Evolutionary conservation across 148 eudicot species (phyloP).

Genomic region (Rhododendron simsii): DNA sequence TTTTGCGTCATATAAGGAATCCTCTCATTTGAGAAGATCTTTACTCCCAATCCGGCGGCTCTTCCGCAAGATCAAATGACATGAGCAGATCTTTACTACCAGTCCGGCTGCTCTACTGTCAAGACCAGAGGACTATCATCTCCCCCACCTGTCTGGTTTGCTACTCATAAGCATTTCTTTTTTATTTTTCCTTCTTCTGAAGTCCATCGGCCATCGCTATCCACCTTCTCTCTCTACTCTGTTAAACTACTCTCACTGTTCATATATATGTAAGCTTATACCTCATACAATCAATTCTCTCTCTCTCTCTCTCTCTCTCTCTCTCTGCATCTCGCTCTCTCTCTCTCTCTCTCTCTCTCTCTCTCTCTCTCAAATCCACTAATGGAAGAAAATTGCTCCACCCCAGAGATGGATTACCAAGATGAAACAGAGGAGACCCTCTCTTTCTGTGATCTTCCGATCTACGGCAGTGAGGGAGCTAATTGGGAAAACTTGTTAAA

Average conservation of each 20-base stretch:
- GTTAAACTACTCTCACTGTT: background rate
- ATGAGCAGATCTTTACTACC: background rate
- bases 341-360: background rate
- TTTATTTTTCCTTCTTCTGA: background rate
- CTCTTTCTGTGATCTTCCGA: conserved; percentile 26
- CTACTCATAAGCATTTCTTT: background rate
- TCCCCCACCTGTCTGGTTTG: background rate
- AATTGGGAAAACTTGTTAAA: background rate
- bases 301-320: background rate
- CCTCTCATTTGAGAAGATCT: background rate
- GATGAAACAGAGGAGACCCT: conserved; percentile 21
- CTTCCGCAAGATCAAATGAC: background rate
- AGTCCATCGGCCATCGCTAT: background rate
- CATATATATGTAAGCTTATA: background rate
- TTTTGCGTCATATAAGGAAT: background rate
- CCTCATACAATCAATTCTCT: background rate
- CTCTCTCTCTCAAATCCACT: background rate
- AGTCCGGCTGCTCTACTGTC: background rate
- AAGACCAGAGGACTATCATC: background rate
- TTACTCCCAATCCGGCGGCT: background rate
- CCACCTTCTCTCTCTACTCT: background rate
- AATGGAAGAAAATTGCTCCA: background rate
- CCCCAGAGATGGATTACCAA: background rate
- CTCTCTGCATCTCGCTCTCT: background rate
- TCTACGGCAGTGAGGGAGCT: conserved; percentile 2